phyloP scores from a whole-genome alignment of 306 rosid species.

The Castanospermum australe region DNA sequence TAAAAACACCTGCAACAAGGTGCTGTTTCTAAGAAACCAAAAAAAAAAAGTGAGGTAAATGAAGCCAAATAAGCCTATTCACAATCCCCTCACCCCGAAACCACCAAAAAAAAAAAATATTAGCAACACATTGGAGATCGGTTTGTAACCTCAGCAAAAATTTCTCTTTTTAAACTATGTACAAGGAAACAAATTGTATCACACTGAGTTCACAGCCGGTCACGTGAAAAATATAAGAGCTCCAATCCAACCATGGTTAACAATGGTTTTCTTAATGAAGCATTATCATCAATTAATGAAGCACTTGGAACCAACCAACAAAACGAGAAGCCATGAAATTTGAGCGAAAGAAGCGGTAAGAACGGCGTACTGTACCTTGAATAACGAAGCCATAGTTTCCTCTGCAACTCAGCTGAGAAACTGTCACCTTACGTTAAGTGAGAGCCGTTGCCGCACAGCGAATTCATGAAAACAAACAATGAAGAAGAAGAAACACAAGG shows the following conservation, averaged over 20 bases:
- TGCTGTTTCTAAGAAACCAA: neutral
- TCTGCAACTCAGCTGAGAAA: slow-evolving; percentile 3
- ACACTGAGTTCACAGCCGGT: neutral
- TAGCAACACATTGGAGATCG: too few relatives aligned
- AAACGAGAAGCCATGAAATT: neutral
- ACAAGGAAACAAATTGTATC: neutral
- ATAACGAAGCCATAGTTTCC: slow-evolving; percentile 52
- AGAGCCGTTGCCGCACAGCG: neutral
- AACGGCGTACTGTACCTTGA: slow-evolving; percentile 39
- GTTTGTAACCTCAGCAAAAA: neutral
- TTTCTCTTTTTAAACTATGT: neutral
- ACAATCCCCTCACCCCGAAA: too few relatives aligned
- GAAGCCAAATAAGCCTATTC: neutral
- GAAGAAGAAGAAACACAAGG: neutral
- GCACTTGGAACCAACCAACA: neutral
- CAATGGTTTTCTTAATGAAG: too few relatives aligned
- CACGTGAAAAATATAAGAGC: too few relatives aligned
- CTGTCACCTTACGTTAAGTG: neutral
- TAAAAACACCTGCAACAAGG: neutral
- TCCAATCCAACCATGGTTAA: too few relatives aligned
- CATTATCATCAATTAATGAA: too few relatives aligned
- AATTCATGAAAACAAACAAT: neutral
- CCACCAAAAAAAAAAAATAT: too few relatives aligned
- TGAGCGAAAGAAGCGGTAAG: neutral
- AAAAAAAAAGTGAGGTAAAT: neutral